Percentiles rank a stretch among this genome's conserved stretches.
Conservation (phyloP, 169 alveolate species). For the Eimeria praecox region DNA sequence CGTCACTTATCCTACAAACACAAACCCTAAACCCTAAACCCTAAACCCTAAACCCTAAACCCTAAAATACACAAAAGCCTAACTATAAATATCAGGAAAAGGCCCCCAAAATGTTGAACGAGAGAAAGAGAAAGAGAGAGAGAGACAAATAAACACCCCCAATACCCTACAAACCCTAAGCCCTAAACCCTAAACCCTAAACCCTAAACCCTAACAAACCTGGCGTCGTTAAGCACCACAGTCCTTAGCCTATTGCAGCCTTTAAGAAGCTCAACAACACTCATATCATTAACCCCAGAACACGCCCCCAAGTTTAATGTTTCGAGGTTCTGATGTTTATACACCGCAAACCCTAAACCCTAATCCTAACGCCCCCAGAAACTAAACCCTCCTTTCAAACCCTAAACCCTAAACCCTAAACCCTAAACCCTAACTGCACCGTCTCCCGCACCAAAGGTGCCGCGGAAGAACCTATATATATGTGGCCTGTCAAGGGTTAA, state of each 20-base stretch:
- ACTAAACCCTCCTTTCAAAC: background rate
- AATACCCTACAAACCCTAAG: background rate
- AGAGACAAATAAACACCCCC: background rate
- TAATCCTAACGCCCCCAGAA: background rate
- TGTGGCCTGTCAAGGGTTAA: background rate
- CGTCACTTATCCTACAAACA: conserved; percentile 58
- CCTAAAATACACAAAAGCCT: no score
- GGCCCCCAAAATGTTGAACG: no score
- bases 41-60: conserved; percentile 27
- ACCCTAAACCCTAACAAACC: conserved; percentile 38
- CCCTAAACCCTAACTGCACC: background rate
- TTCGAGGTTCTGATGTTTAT: conserved; percentile 9
- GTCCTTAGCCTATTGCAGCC: conserved; percentile 55
- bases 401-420: conserved; percentile 55
- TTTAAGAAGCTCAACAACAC: conserved; percentile 44
- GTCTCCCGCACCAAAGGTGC: background rate
- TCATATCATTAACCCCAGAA: conserved; percentile 78
- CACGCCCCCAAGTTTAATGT: conserved; percentile 75
- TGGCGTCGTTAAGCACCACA: conserved; percentile 78
- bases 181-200: conserved; percentile 44
- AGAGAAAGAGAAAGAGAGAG: no score
- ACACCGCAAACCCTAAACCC: conserved; percentile 37
- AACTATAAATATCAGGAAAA: no score
- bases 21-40: background rate
- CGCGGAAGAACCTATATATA: background rate